A percentile compares a stretch with the other conserved stretches of the same genome.
These are phyloP conservation scores for Metschnikowia lochheadii DNA, from an alignment of 805 yeast genomes.

Conservation along the genomic window DNA sequence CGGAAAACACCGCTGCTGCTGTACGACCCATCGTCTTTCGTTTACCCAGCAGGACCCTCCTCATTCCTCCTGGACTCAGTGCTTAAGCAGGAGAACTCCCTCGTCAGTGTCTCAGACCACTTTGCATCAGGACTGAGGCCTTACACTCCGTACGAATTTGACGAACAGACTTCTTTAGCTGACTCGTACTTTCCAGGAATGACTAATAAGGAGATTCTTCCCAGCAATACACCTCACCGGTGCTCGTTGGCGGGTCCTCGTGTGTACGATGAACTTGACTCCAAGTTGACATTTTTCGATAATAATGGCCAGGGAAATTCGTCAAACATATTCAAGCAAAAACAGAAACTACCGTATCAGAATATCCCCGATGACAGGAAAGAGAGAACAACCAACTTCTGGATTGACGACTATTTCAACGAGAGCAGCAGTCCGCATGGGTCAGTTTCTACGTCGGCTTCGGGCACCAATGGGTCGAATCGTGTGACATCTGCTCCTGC, in stretches of 20 bases:
- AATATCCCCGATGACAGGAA: background rate
- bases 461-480: constrained; percentile 7
- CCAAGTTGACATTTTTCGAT: constrained; percentile 1
- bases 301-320: background rate
- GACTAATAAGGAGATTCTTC: background rate
- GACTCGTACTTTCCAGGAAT: constrained; percentile 7
- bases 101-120: constrained; percentile 31
- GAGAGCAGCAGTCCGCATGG: constrained; percentile 9
- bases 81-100: constrained; percentile 25
- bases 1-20: constrained; percentile 17
- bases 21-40: constrained; percentile 14
- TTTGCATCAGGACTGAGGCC: constrained; percentile 16
- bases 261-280: background rate
- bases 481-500: constrained; percentile 1
- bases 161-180: constrained; percentile 11
- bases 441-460: constrained; percentile 11
- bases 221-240: background rate
- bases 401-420: constrained; percentile 3
- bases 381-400: background rate
- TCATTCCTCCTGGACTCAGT: constrained; percentile 11
- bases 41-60: constrained; percentile 10
- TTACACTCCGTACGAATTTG: constrained; percentile 16
- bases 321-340: background rate
- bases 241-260: background rate
- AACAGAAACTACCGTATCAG: background rate